Evolutionary conservation across 495 filamentous ascomycete species (phyloP), one percentile per base, ranked within the genome.

Genomic region (Apodospora peruviana): DNA sequence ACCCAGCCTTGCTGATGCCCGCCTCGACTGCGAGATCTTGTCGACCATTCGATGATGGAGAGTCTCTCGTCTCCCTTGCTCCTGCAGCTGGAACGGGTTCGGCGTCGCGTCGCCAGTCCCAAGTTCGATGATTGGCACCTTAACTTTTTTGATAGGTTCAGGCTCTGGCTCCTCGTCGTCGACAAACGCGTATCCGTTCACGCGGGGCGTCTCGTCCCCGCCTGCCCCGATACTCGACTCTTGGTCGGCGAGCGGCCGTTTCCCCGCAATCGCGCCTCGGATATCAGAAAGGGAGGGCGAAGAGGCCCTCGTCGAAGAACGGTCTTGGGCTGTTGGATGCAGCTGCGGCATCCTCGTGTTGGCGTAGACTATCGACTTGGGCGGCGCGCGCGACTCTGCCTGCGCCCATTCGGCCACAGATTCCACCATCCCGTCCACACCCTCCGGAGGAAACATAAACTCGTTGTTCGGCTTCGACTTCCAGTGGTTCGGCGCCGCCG

Each of bases 11-110:
- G 70, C 62, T 16, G 69, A 71, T 5, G 61, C 65, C 18, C 87
- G 76, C 59, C 88, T 91, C 11, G 75, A 82, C 64, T 85, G 84
- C 1, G 84, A 83, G 0, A 87, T 86, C 41, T 80, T 79, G 48
- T 97, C 93, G 4, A 98, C 94, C 83, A 98, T 90, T 16, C 84
- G 81, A 60, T 91, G 82, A 67, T 94, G 93, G 11, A 96, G 71
- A 45, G 80, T 80, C 67, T 98, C 93, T 11, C 94, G 74, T 60
- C 78, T 83, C 49, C 88, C 82, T 29, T 83, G 81, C 56, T 90
- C 81, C 27, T 78, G 69, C 40, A 98, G 82, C 36, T 84, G 79
- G 62, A 98, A 98, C 2, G 91, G 91, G 47, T 91, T 90, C 0
- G 82, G 80, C 0, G 80, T 81, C 10, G 74, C 61, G 47, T 89